Evolutionary conservation across 371 early-diverging fungal species (phyloP), one percentile per base, ranked within the genome.

Genomic region (Choanephora cucurbitarum): DNA sequence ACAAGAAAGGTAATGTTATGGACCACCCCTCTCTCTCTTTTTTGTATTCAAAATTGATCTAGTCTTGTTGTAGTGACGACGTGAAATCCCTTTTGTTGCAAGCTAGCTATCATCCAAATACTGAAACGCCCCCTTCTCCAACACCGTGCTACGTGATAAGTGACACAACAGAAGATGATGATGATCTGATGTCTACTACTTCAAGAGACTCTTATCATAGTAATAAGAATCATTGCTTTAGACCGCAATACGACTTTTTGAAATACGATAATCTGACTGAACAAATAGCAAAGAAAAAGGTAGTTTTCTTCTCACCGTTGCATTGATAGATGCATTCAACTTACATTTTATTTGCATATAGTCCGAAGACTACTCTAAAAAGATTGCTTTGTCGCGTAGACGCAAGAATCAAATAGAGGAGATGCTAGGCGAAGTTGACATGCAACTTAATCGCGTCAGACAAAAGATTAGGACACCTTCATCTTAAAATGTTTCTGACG

Each of bases 381-480:
- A 58, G 21, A 44, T 50, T 3, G 51, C 40, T 13, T 18, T 52
- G 22, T 56, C 60, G 5, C 37, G 51, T 45, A 55, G 55, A 52
- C 47, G 65, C 32, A 64, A 63, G 44, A 24, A 60, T 18, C 55
- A 67, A 28, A 22, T 59, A 15, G 57, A 66, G 42, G 65, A 65
- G 40, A 65, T 65, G 58, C 15, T 65, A 14, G 65, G 56, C 18
- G 65, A 65, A 52, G 65, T 65, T 9, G 60, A 65, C 41, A 52
- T 49, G 14, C 65, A 65, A 49, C 42, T 65, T 11, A 55, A 60
- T 46, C 59, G 51, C 45, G 70, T 69, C 42, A 64, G 62, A 23
- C 72, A 67, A 52, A 66, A 73, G 33, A 64, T 72, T 13, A 50
- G 64, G 49, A 44, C 52, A 18, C 42, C 52, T 34, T 49, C 52